A percentile compares a stretch with the other conserved stretches of the same genome.
These are phyloP conservation scores for Lactuca saligna DNA, from an alignment of 129 eudicot genomes.

Conservation along the genomic window DNA sequence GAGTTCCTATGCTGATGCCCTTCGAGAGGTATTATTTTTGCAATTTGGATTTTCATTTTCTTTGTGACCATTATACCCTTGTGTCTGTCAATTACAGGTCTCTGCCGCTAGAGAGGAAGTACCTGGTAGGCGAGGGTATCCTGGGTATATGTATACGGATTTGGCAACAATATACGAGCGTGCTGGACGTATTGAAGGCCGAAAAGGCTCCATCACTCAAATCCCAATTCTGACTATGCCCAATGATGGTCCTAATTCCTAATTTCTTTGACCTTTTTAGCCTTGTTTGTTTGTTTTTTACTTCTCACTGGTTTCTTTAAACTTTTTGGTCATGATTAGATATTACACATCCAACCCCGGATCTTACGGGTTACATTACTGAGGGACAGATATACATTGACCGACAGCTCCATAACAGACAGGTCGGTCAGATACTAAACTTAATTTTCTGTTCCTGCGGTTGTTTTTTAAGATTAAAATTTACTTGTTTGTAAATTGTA, in stretches of 20 bases:
- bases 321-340: slow-evolving; percentile 41
- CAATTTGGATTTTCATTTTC: no score
- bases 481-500: slow-evolving; percentile 15
- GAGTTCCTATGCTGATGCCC: slow-evolving; percentile 99
- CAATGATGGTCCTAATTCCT: slow-evolving; percentile 64
- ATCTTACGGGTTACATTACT: slow-evolving; percentile 98
- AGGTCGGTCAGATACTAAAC: slow-evolving; percentile 38
- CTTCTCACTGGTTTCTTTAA: neutral
- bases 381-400: slow-evolving; percentile 98
- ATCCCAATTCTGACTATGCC: slow-evolving; percentile 97
- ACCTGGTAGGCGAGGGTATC: slow-evolving; percentile 99
- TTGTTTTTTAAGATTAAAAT: neutral
- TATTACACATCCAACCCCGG: slow-evolving; percentile 99
- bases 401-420: slow-evolving; percentile 92
- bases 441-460: neutral
- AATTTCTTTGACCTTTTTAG: neutral
- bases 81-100: slow-evolving; percentile 43
- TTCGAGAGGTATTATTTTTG: slow-evolving; percentile 78
- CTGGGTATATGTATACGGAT: slow-evolving; percentile 99
- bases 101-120: slow-evolving; percentile 99
- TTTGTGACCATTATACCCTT: no score
- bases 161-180: slow-evolving; percentile 96
- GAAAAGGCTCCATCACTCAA: slow-evolving; percentile 94
- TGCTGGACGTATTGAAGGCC: slow-evolving; percentile 97
- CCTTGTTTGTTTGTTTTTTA: neutral